Evolutionary conservation across 768 basidiomycete genomes (phyloP).

Genomic region (Lyophyllum shimeji): DNA sequence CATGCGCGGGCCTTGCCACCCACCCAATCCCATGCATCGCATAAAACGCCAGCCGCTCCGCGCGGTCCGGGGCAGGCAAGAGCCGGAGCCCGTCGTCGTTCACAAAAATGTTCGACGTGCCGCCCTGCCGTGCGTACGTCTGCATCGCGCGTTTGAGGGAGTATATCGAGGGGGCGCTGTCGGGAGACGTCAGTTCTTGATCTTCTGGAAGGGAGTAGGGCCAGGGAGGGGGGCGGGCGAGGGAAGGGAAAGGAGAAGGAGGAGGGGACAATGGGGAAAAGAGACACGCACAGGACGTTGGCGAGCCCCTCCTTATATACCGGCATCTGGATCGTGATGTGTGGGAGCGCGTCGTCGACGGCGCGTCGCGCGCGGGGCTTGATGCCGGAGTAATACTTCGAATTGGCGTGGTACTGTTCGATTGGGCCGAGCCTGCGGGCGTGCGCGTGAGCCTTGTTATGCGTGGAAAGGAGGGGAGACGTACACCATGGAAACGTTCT

Average conservation of each 20-base stretch:
- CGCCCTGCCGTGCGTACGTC: conserved; percentile 84
- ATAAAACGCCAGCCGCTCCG: conserved; percentile 15
- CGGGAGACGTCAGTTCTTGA: background rate
- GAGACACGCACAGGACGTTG: conserved; percentile 55
- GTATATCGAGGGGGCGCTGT: conserved; percentile 65
- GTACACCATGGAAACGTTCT: conserved; percentile 67
- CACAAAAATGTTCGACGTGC: conserved; percentile 72
- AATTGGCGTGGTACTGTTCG: conserved; percentile 76
- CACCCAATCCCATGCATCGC: conserved; percentile 16
- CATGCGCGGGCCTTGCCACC: conserved; percentile 18
- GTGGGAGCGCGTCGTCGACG: conserved; percentile 61
- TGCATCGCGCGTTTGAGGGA: conserved; percentile 82
- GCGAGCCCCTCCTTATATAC: conserved; percentile 83
- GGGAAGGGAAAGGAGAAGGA: background rate
- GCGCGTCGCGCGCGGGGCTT: conserved; percentile 47
- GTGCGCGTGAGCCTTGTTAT: background rate
- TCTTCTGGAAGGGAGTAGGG: no score
- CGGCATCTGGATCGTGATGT: conserved; percentile 80
- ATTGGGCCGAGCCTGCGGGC: conserved; percentile 67
- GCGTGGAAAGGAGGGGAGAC: conserved; percentile 27
- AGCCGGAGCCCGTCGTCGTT: conserved; percentile 74
- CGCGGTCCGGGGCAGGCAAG: background rate
- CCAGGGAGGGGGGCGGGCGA: no score
- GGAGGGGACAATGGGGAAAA: background rate
- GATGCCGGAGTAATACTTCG: conserved; percentile 74